Evolutionary conservation across 148 eudicot genomes (phyloP).

Genomic region (Chenopodium album): DNA sequence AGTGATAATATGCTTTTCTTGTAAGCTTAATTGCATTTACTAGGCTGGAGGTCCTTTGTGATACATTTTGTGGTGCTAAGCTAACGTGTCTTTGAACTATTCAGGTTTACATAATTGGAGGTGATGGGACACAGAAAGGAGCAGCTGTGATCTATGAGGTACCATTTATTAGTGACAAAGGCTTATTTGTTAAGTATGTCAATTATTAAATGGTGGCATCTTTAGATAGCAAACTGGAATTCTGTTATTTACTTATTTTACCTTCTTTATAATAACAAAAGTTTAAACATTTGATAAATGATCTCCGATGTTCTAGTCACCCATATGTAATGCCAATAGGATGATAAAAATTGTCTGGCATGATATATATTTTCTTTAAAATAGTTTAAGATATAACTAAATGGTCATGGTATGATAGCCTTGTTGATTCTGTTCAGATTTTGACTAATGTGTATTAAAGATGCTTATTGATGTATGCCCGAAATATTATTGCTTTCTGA

Average conservation of each 20-base stretch:
- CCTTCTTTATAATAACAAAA: too few species aligned
- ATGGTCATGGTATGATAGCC: slow-evolving; percentile 1
- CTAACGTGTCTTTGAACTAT: slow-evolving; percentile 14
- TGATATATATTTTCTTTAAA: neutral
- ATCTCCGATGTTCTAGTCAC: neutral
- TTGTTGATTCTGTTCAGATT: neutral
- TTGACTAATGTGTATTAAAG: neutral
- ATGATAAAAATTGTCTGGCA: neutral
- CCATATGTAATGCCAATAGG: neutral
- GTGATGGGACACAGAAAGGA: slow-evolving; percentile 92
- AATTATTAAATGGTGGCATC: neutral
- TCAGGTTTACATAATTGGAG: slow-evolving; percentile 91
- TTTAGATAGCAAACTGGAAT: neutral
- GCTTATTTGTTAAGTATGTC: neutral
- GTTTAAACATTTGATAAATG: neutral
- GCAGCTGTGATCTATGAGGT: slow-evolving; percentile 83
- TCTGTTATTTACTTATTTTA: neutral
- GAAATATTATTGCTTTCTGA: slow-evolving; percentile 5
- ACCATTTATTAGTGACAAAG: slow-evolving; percentile 12
- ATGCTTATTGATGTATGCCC: neutral
- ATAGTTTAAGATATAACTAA: neutral
- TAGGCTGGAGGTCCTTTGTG: neutral
- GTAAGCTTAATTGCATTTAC: neutral
- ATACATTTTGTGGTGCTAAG: slow-evolving; percentile 5
- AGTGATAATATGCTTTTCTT: neutral